Evolutionary conservation across 306 rosid species (phyloP).

Genomic region (Cicer bijugum): DNA sequence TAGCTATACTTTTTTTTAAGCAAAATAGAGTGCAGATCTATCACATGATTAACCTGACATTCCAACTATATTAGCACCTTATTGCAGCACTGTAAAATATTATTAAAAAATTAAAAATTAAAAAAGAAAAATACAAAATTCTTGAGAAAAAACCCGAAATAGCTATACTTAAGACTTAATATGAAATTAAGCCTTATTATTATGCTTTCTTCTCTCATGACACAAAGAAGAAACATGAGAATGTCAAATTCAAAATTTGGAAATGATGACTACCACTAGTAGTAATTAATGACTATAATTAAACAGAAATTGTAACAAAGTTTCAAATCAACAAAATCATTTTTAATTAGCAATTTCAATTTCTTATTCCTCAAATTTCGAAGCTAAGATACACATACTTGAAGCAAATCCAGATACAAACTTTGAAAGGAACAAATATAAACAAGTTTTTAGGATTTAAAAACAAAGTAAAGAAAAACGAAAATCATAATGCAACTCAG

Average conservation of each 20-base stretch:
- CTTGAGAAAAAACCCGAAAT: neutral
- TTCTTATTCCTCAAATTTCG: neutral
- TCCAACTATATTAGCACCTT: too few species aligned
- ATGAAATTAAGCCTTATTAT: neutral
- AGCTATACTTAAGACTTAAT: neutral
- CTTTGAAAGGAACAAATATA: neutral
- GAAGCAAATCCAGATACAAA: slow-evolving; percentile 6
- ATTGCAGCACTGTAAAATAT: too few species aligned
- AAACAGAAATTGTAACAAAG: neutral
- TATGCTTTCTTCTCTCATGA: neutral
- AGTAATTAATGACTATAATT: too few species aligned
- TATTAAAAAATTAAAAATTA: too few species aligned
- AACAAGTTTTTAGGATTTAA: neutral
- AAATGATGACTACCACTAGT: neutral
- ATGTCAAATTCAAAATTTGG: neutral
- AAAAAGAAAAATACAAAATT: too few species aligned
- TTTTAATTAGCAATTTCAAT: neutral
- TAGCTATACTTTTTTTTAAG: neutral
- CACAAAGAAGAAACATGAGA: neutral
- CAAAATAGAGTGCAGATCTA: too few species aligned
- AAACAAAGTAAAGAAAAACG: neutral
- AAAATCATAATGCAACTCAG: neutral
- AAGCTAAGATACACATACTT: neutral
- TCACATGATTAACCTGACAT: too few species aligned
- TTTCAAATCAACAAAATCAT: neutral